Base-by-base conservation (phyloP, 2,329 filamentous ascomycete species). In the Ilyonectria sp. region DNA sequence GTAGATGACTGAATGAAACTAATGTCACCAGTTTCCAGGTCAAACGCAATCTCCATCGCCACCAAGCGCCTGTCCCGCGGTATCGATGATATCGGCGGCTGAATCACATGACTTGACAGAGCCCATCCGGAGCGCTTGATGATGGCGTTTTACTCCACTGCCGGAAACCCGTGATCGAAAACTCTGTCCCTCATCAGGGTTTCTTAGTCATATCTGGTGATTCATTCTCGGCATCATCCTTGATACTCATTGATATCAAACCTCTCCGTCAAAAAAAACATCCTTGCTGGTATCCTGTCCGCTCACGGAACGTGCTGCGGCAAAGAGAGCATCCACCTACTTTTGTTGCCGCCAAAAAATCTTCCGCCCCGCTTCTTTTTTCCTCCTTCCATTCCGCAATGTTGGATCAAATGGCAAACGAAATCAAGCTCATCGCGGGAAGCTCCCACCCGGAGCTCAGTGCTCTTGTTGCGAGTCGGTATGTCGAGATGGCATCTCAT, bases 401-500 rank as follows among this genome's bases (percentile, higher is more conserved):
- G 81, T 75, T 81, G 70, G 80, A 81, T 62, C 80, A 82, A 77
- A 86, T 86, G 84, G 83, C 84, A 55, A 86, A 86, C 80, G 84
- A 86, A 76, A 86, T 86, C 79, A 86, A 86, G 77, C 80, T 86
- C 72, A 83, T 86, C 75, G 85, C 83, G 70, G 83, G 84, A 70
- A 84, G 81, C 74, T 85, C 82, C 78, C 84, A 86, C 78, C 82
- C 82, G 63, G 82, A 84, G 66, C 80, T 86, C 69, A 85, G 83
- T 76, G 80, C 79, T 70, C 82, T 82, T 75, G 82, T 85, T 67
- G 83, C 83, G 59, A 80, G 78, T 63, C 81, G 83, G 83, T 85
- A 80, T 70, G 80, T 76, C 49, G 60, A 65, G 37, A 66, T 50
- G 21, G 47, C 29, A 35, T 55, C 50, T 62, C 58, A 23, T 43